A percentile compares a stretch with the other conserved stretches of the same genome.
Evolutionary conservation across 352 stramenopile species (phyloP).

Genomic region (Pythium aphanidermatum): DNA sequence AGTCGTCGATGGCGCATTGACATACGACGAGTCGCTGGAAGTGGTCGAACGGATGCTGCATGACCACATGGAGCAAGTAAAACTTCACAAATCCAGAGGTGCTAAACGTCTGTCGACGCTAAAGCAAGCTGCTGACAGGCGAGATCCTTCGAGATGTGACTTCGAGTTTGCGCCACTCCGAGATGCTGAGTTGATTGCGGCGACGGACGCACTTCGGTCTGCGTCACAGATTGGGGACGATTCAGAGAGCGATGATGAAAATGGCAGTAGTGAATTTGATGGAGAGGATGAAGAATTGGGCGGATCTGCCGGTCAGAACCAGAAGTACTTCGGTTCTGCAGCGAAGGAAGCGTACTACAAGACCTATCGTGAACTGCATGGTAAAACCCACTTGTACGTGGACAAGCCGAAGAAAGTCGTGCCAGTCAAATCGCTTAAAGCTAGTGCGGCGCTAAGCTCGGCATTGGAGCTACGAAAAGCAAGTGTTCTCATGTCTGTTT

Average conservation of each 20-base stretch:
- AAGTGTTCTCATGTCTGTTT: slow-evolving; percentile 12
- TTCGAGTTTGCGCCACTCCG: slow-evolving; percentile 43
- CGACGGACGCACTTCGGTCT: slow-evolving; percentile 7
- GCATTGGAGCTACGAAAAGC: slow-evolving; percentile 10
- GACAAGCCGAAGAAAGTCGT: slow-evolving; percentile 16
- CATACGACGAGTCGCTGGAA: slow-evolving; percentile 32
- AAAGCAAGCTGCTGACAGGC: slow-evolving; percentile 2
- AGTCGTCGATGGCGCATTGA: slow-evolving; percentile 20
- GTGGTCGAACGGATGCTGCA: slow-evolving; percentile 47
- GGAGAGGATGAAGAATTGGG: background rate
- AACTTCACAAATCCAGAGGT: slow-evolving; percentile 16
- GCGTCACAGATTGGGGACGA: no score
- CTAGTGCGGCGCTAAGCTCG: slow-evolving; percentile 15
- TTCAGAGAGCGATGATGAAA: slow-evolving; percentile 14
- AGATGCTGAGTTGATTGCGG: slow-evolving; percentile 29
- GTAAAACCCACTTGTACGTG: slow-evolving; percentile 52
- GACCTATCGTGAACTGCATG: slow-evolving; percentile 46
- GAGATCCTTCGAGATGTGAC: slow-evolving; percentile 6
- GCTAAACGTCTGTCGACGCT: slow-evolving; percentile 14
- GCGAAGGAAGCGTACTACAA: slow-evolving; percentile 49
- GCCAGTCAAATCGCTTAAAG: slow-evolving; percentile 12
- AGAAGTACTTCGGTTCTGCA: slow-evolving; percentile 46
- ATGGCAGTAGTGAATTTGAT: slow-evolving; percentile 15
- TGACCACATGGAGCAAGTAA: slow-evolving; percentile 23
- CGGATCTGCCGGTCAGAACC: background rate